Evolutionary conservation across 768 basidiomycete genomes (phyloP), one percentile per base, ranked within the genome.

Genomic region (Kwoniella heveanensis): DNA sequence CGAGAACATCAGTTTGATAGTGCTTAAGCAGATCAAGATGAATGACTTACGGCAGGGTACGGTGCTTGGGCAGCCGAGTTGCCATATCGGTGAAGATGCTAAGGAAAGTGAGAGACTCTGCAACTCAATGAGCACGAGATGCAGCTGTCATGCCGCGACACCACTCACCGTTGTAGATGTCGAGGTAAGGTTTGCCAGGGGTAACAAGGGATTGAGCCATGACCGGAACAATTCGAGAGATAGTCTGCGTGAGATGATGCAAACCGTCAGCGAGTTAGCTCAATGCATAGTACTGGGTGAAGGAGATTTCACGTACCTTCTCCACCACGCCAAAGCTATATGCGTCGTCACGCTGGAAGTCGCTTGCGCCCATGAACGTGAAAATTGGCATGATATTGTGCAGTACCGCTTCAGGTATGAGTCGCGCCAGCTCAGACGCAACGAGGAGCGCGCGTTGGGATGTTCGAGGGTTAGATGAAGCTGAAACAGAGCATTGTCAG

Each of bases 321-420:
- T 97, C 93, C 1, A 98, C 91, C 9, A 98, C 93, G 37, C 87
- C 87, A 83, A 96, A 95, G 74, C 90, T 94, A 80, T 95, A 94
- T 0, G 89, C 86, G 76, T 99, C 96, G 69, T 99, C 96, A 51
- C 93, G 86, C 74, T 96, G 95, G 83, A 97, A 91, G 19, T 97
- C 88, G 66, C 92, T 94, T n/a, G 94, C 91, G 21, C 96, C 95
- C 92, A 98, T 97, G 82, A 97, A 98, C 0, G 94, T 97, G 83
- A 99, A 98, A 49, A 99, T 88, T 2, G 96, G 95, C 91, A 99
- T 96, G 54, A 97, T 85, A 70, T 95, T 92, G 74, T 90, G 91
- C 13, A 98, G 83, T 29, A 95, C 91, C 12, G 92, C 90, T 60
- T 94, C 91, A 0, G 95, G 93, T 0, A 89, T 88, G 36, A 97